Evolutionary conservation across 2,329 filamentous ascomycete genomes (phyloP).

Genomic region (Verticillium dahliae): DNA sequence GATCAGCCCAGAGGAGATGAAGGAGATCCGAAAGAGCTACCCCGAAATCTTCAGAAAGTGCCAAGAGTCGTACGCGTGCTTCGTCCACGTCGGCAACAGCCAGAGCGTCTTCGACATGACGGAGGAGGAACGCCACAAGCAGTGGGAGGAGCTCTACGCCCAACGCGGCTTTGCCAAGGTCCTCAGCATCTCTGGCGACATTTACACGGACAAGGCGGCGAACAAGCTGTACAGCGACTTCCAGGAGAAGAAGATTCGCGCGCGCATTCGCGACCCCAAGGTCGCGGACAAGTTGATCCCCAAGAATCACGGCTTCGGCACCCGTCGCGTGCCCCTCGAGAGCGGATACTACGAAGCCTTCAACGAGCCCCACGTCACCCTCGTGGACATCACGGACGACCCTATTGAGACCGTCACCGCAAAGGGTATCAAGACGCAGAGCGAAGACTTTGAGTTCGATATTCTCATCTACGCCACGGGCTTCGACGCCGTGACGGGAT

Average conservation of each 20-base stretch:
- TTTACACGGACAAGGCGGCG: conserved; percentile 17
- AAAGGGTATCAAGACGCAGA: conserved; percentile 25
- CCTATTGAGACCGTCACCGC: conserved; percentile 30
- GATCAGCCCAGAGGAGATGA: conserved; percentile 11
- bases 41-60: conserved; percentile 20
- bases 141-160: conserved; percentile 23
- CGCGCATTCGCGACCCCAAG: conserved; percentile 24
- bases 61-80: conserved; percentile 17
- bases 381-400: conserved; percentile 36
- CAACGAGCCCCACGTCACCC: conserved; percentile 35
- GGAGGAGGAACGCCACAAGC: conserved; percentile 17
- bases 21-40: conserved; percentile 13
- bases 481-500: conserved; percentile 17
- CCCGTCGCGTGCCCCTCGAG: conserved; percentile 33
- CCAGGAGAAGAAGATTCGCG: conserved; percentile 26
- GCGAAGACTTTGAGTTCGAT: conserved; percentile 24
- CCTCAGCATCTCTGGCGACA: conserved; percentile 16
- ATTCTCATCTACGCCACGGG: conserved; percentile 34
- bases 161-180: conserved; percentile 29
- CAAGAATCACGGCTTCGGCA: conserved; percentile 14
- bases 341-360: conserved; percentile 42
- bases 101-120: conserved; percentile 15
- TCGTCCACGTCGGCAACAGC: conserved; percentile 12
- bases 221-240: conserved; percentile 21
- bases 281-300: conserved; percentile 27